These are phyloP conservation scores for Pleurotus cornucopiae DNA, from an alignment of 768 basidiomycete species.

Conservation along the genomic window DNA sequence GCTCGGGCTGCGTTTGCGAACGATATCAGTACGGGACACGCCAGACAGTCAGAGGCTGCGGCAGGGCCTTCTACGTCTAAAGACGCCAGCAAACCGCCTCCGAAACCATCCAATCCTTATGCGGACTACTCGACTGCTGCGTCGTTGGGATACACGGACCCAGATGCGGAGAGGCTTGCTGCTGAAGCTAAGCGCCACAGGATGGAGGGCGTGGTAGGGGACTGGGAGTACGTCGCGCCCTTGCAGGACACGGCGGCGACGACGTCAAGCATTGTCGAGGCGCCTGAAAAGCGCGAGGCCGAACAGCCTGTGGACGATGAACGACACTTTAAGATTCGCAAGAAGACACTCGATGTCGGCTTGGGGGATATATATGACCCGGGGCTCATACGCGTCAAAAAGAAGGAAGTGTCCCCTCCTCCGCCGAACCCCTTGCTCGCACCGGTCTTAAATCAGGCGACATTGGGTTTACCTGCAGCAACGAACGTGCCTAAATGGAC, in stretches of 20 bases:
- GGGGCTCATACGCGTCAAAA: conserved; percentile 59
- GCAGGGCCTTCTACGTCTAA: conserved; percentile 27
- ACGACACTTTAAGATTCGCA: conserved; percentile 63
- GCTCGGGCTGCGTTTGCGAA: conserved; percentile 77
- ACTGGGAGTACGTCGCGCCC: conserved; percentile 66
- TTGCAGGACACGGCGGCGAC: conserved; percentile 14
- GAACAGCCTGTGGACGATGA: conserved; percentile 30
- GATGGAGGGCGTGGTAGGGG: conserved; percentile 68
- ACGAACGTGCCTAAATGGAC: conserved; percentile 28
- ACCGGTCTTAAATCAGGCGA: conserved; percentile 9
- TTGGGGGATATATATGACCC: conserved; percentile 84
- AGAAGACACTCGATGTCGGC: conserved; percentile 54
- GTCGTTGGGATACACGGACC: conserved; percentile 77
- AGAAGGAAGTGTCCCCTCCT: conserved; percentile 38
- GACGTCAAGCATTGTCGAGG: conserved; percentile 17
- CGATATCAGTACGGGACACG: conserved; percentile 69
- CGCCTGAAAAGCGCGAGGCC: conserved; percentile 32
- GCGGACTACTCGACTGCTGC: conserved; percentile 87
- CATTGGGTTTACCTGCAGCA: background rate
- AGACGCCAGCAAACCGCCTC: conserved; percentile 34
- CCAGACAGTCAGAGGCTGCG: conserved; percentile 27
- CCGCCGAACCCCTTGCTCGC: background rate
- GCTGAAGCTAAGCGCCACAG: conserved; percentile 56
- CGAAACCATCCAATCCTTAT: conserved; percentile 60
- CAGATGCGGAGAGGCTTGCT: conserved; percentile 62